These are phyloP conservation scores for Emergomyces africanus DNA, from an alignment of 2,329 filamentous ascomycete genomes.

Conservation along the genomic window DNA sequence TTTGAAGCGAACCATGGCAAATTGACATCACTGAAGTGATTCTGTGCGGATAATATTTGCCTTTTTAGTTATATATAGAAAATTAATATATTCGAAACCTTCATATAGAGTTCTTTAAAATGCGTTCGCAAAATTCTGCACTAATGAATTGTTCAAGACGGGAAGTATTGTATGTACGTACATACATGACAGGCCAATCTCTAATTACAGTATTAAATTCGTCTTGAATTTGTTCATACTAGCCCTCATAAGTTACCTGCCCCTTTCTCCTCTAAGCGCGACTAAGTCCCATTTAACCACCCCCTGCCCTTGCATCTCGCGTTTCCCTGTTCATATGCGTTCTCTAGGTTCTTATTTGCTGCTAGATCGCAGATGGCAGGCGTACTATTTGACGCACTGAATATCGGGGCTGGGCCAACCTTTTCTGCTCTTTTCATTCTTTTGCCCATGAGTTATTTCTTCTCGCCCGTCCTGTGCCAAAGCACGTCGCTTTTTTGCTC, in stretches of 20 bases:
- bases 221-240: neutral
- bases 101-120: too few relatives aligned
- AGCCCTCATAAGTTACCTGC: neutral
- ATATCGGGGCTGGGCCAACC: neutral
- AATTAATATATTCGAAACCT: too few relatives aligned
- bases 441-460: neutral
- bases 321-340: neutral
- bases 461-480: neutral
- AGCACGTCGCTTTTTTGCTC: neutral
- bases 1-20: too few relatives aligned
- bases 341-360: neutral
- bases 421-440: neutral
- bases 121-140: too few relatives aligned
- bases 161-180: too few relatives aligned
- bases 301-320: neutral
- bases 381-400: neutral
- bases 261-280: neutral
- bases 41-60: too few relatives aligned
- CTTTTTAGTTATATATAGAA: too few relatives aligned
- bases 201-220: neutral
- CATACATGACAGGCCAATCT: too few relatives aligned
- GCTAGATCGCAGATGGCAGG: neutral
- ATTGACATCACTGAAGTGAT: too few relatives aligned
- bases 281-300: neutral
- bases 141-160: too few relatives aligned